Evolutionary conservation across 2,329 filamentous ascomycete genomes (phyloP), one percentile per base, ranked within the genome.

Genomic region (Fusarium sp.): DNA sequence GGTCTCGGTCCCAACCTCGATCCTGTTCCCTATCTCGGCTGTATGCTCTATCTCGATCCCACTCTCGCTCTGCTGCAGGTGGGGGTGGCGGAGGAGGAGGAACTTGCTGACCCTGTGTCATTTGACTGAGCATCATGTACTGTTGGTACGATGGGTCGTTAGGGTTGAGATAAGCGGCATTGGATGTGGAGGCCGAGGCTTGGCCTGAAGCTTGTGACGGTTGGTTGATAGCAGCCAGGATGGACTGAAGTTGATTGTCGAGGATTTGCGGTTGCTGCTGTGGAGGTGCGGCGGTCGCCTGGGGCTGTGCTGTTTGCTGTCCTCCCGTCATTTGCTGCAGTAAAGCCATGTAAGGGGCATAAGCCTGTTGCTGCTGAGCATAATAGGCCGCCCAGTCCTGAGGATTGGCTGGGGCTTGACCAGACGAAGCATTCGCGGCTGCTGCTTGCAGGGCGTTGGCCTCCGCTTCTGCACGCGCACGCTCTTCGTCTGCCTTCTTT

Each of bases 181-280:
- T 78, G 17, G 69, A 44, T 14, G 61, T 64, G 62, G 73, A 71
- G 18, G 64, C 66, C 62, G 73, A 73, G n/a, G 67, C 50, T 54
- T 71, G 76, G 18, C 56, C 63, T 26, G 60, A 49, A 44, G 77
- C 76, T 55, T 78, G 75, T 15, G 75, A 62, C n/a, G 79, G 76
- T 62, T 83, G 82, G 66, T 80, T 80, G 44, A 85, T 82, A 50
- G 82, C 82, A 13, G 82, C 81, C 40, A 85, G 73, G n/a, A 85
- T 80, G 11, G 83, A 83, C 71, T 85, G 82, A 7, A 85, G 77
- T 63, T 84, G 82, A 13, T 70, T 78, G 50, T 84, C 81, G 10
- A 77, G 76, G 23, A 80, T 78, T 55, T 80, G 77, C 20, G 73
- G 46, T 40, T 77, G 75, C 60, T 78, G 76, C 46, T 78, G 76